These are phyloP conservation scores for Protoeuglena noctilucae DNA, from an alignment of 139 green algal genomes.

Conservation along the genomic window DNA sequence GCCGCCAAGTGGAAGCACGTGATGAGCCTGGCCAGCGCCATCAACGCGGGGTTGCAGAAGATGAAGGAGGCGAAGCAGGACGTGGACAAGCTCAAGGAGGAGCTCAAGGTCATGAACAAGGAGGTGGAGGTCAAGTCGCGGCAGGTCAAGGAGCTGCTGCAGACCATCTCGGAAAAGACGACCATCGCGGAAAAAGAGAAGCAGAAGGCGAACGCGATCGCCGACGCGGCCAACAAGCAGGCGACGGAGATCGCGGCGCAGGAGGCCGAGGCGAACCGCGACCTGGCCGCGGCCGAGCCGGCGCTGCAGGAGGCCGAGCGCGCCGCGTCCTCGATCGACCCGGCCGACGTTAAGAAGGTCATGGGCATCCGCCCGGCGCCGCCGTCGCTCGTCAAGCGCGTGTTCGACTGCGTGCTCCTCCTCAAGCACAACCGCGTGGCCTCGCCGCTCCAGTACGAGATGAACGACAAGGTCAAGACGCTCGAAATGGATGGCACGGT, in stretches of 20 bases:
- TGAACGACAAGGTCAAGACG: conserved; percentile 28
- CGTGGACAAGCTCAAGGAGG: conserved; percentile 72
- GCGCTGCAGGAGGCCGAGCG: conserved; percentile 72
- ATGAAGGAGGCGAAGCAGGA: conserved; percentile 84
- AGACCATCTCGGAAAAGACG: conserved; percentile 73
- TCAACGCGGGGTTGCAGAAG: conserved; percentile 70
- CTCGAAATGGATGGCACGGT: conserved; percentile 61
- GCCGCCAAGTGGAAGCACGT: conserved; percentile 37
- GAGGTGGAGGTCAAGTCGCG: conserved; percentile 40
- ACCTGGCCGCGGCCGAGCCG: conserved; percentile 76
- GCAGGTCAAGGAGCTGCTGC: conserved; percentile 69
- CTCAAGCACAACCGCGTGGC: conserved; percentile 32
- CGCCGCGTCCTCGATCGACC: conserved; percentile 75
- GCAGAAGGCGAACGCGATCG: conserved; percentile 17
- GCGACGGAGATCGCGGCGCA: conserved; percentile 40
- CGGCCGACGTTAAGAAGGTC: conserved; percentile 71
- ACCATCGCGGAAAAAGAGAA: conserved; percentile 76
- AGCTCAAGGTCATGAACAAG: conserved; percentile 82
- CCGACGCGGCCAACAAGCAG: conserved; percentile 24
- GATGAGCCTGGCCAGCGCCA: conserved; percentile 38
- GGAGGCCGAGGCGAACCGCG: conserved; percentile 71
- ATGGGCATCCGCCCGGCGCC: conserved; percentile 84
- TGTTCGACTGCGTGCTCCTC: conserved; percentile 87
- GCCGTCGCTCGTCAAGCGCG: conserved; percentile 86
- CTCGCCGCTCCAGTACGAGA: neutral